Base-by-base conservation (phyloP, 257 asterid species). In the Thymus quinquecostatus region DNA sequence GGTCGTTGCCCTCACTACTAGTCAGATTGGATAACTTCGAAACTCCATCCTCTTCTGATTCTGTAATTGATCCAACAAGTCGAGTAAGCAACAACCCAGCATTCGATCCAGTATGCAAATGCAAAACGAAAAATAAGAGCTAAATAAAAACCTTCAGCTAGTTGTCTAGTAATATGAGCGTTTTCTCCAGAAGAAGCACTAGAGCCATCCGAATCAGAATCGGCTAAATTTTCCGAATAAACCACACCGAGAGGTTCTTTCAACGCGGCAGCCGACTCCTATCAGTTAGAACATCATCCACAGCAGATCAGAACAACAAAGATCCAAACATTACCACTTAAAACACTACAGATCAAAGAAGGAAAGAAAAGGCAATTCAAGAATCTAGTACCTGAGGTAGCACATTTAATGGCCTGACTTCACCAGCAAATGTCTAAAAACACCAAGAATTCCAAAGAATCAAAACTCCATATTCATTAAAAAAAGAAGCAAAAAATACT, bases 381-480 rank as follows among this genome's bases (percentile, higher is more conserved):
- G 69, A 75, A 76, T 65, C 53, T 50, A 80, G 30, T 68, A 92
- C 98, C 88, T 87, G 98, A 69, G 97, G 97, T 49, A 92, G 77
- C 75, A 84, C 88, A 87, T 88, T 83, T 66, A 90, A 83, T 55
- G 91, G 90, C 77, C 85, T 86, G 56, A 86, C 82, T 57, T 92
- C 97, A 66, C 95, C 93, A 75, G 88, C 86, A 72, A 88, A 81
- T 29, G 95, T 78, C 98, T 92, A 73, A 65, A 79, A 83, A 60
- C 21, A 21, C 61, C 57, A 59, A 61, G 62, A 69, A 69, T 12
- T 30, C 64, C 59, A 75, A 49, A 44, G 12, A 44, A 10, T 44
- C 49, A 44, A 76, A 72, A n/a, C 56, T 30, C 60, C 58, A 60
- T 57, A 59, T 10, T 65, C 50, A 12, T 30, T 38, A 27, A 30